Conservation (phyloP, 352 stramenopile genomes). For the Elongisporangium anandrum region DNA sequence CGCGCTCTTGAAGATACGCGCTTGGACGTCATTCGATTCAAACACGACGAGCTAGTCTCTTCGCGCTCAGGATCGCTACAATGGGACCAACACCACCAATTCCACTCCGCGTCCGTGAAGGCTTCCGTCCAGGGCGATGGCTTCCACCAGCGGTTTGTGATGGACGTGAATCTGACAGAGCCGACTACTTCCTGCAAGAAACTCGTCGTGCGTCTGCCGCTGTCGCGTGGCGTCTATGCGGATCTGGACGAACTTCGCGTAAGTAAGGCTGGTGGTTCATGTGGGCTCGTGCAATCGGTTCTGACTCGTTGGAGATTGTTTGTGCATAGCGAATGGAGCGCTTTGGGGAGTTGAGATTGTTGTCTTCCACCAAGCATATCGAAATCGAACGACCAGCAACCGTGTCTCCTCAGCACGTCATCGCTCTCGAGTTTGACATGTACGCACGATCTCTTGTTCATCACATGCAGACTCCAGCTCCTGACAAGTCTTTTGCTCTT, state of each 20-base stretch:
- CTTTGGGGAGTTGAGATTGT: slow-evolving; percentile 35
- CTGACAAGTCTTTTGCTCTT: too few relatives aligned
- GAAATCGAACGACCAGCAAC: slow-evolving; percentile 56
- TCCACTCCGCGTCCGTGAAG: slow-evolving; percentile 1
- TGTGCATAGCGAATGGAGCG: slow-evolving; percentile 44
- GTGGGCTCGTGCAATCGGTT: background rate
- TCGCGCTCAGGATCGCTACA: background rate
- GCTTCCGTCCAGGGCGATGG: slow-evolving; percentile 27
- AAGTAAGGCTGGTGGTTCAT: background rate
- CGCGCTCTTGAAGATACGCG: background rate
- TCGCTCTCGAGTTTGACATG: slow-evolving; percentile 41
- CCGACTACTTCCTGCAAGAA: slow-evolving; percentile 3
- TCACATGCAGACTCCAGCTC: background rate
- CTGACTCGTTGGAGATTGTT: background rate
- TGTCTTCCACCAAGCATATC: slow-evolving; percentile 53
- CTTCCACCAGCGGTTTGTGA: slow-evolving; percentile 36
- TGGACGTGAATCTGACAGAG: slow-evolving; percentile 26
- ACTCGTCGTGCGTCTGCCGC: slow-evolving; percentile 30
- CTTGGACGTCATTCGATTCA: background rate
- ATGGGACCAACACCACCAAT: background rate
- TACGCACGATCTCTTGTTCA: slow-evolving; percentile 12
- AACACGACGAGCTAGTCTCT: background rate
- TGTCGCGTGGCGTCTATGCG: slow-evolving; percentile 38
- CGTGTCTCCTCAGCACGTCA: slow-evolving; percentile 45
- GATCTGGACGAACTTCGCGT: slow-evolving; percentile 59